These are phyloP conservation scores for Uronychia setigera DNA, from an alignment of 73 alveolate genomes.

Conservation along the genomic window DNA sequence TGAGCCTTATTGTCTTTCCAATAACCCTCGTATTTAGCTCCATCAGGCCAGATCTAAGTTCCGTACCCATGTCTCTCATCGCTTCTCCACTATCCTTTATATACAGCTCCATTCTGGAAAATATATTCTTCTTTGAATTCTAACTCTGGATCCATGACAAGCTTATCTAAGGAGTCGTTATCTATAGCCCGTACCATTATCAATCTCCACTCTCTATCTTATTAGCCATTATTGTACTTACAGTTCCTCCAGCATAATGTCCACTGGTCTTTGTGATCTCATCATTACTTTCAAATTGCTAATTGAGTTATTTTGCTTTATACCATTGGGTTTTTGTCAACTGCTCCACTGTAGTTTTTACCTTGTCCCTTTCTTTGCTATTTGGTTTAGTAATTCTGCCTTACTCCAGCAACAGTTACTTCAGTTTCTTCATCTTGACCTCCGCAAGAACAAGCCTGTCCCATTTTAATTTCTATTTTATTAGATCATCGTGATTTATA, in stretches of 20 bases:
- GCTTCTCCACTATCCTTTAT: constrained; percentile 60
- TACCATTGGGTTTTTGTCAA: not conserved
- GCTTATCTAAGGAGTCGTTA: not conserved
- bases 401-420: not conserved
- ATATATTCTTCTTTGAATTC: constrained; percentile 35
- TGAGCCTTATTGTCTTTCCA: constrained; percentile 76
- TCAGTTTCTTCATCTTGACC: not conserved
- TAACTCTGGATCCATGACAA: constrained; percentile 8
- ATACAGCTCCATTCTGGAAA: constrained; percentile 54
- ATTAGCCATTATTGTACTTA: not conserved
- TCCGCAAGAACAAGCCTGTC: not conserved
- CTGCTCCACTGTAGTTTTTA: not conserved
- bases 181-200: not conserved
- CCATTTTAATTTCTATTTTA: not conserved
- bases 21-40: constrained; percentile 71
- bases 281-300: not conserved
- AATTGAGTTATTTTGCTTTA: not conserved
- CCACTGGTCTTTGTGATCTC: not conserved
- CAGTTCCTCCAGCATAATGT: not conserved
- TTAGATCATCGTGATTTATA: not conserved
- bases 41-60: constrained; percentile 66
- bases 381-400: not conserved
- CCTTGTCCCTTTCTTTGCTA: not conserved
- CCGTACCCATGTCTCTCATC: constrained; percentile 80
- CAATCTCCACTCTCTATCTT: not conserved